Base-by-base conservation (phyloP, 371 early-diverging fungal species). In the Racocetra persica region DNA sequence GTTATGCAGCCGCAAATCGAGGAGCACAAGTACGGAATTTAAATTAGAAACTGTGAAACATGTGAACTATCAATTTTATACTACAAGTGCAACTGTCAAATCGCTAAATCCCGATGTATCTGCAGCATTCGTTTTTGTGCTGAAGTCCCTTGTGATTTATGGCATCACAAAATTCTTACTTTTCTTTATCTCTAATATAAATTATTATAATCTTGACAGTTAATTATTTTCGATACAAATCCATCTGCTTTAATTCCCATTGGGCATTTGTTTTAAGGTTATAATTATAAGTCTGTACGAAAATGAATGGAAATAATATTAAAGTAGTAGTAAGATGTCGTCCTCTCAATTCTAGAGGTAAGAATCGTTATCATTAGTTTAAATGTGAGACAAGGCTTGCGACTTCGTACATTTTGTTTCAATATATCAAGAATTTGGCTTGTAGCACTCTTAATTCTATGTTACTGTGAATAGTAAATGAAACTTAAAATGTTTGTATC, bases 301-400 rank as follows among this genome's bases (percentile, higher is more conserved):
- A 38, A 71, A 77, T 66, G 49, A 72, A 20, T 13, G 85, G 87
- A 65, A 90, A 90, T 65, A 93, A 93, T 84, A 93, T 94, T 79
- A 93, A 92, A 74, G 94, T 94, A 36, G 93, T 93, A 22, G 94
- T 94, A 67, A 90, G 94, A 59, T 92, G 93, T 85, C 90, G 94
- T 45, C 94, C 94, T 20, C 85, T 94, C 72, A 94, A 94, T 82
- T 83, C 89, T 62, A 88, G 94, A 86, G 94, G 93, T 88, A 84
- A 83, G 74, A 32, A 45, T 45, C 45, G 10, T 8, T 45, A 45
- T 45, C 10, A 45, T 8, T 7, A 8, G 10, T 45, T 10, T 45
- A 32, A 32, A 32, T 32, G 32, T 32, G n/a, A n/a, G 38, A 10
- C 8, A 45, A 8, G 8, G 45, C 45, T 45, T 45, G 45, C 8